phyloP scores from a whole-genome alignment of 441 rosid genomes.

The Syzygium malaccense region DNA sequence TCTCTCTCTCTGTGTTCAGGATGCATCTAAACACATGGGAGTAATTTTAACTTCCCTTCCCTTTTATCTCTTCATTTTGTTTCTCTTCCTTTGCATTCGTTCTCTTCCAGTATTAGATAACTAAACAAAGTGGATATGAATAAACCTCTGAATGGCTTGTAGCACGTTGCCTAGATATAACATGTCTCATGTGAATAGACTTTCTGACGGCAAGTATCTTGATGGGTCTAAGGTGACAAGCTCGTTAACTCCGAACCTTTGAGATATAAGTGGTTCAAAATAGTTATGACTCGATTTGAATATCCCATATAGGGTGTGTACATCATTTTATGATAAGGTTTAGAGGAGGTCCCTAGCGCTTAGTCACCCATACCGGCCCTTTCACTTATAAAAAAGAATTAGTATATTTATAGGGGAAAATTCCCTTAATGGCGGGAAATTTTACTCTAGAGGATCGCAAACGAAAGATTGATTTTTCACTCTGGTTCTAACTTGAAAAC shows the following conservation, averaged over 20 bases:
- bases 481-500: neutral
- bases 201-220: neutral
- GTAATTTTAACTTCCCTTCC: neutral
- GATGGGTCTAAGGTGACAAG: neutral
- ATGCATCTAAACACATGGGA: neutral
- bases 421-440: neutral
- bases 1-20: too few species aligned
- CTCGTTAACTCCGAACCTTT: neutral
- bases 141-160: neutral
- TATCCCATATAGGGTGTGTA: too few species aligned
- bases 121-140: neutral
- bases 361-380: too few species aligned
- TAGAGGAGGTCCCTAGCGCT: neutral
- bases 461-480: too few species aligned
- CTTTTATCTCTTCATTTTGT: neutral
- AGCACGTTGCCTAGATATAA: too few species aligned
- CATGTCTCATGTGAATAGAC: too few species aligned
- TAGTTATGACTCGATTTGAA: too few species aligned
- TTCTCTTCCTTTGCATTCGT: neutral
- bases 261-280: too few species aligned
- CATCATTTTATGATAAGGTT: too few species aligned
- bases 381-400: neutral
- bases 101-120: neutral
- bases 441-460: too few species aligned
- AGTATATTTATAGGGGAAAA: neutral